Evolutionary conservation across 1,284 basidiomycete genomes (phyloP).

Genomic region (Tilletia caries): DNA sequence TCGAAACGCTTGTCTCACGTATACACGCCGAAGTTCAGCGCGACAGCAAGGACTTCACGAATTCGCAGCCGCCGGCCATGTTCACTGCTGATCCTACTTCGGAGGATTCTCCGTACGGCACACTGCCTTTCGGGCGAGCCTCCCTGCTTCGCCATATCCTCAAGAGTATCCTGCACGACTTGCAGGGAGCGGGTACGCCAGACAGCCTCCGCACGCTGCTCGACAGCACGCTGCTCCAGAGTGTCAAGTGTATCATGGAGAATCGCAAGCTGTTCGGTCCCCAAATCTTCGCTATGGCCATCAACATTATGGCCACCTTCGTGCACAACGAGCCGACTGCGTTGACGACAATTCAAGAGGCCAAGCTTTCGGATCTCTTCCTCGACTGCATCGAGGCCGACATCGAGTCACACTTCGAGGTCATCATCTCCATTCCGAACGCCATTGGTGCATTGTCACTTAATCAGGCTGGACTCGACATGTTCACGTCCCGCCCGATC

Average conservation of each 20-base stretch:
- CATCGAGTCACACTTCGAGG: slow-evolving; percentile 67
- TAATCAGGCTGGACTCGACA: slow-evolving; percentile 82
- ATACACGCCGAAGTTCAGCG: slow-evolving; percentile 62
- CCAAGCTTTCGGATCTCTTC: slow-evolving; percentile 81
- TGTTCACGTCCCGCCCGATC: slow-evolving; percentile 69
- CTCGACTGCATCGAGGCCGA: slow-evolving; percentile 78
- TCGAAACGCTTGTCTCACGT: slow-evolving; percentile 77
- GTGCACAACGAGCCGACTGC: slow-evolving; percentile 99
- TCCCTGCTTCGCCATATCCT: slow-evolving; percentile 79
- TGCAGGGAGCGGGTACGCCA: slow-evolving; percentile 81
- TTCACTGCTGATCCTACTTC: slow-evolving; percentile 26
- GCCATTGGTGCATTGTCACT: slow-evolving; percentile 95
- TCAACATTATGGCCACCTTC: slow-evolving; percentile 96
- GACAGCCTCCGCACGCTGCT: slow-evolving; percentile 93
- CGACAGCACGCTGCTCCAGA: slow-evolving; percentile 80
- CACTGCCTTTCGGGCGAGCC: slow-evolving; percentile 51
- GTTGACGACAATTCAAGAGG: slow-evolving; percentile 85
- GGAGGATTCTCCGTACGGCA: slow-evolving; percentile 58
- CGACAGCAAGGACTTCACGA: slow-evolving; percentile 29
- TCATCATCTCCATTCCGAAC: slow-evolving; percentile 86
- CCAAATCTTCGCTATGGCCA: slow-evolving; percentile 71
- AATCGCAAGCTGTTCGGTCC: slow-evolving; percentile 79
- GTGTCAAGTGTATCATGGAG: slow-evolving; percentile 82
- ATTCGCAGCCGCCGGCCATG: not conserved
- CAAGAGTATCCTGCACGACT: slow-evolving; percentile 90